These are phyloP conservation scores for Hypoxylon sp. DNA, from an alignment of 2,329 filamentous ascomycete species.

Conservation along the genomic window DNA sequence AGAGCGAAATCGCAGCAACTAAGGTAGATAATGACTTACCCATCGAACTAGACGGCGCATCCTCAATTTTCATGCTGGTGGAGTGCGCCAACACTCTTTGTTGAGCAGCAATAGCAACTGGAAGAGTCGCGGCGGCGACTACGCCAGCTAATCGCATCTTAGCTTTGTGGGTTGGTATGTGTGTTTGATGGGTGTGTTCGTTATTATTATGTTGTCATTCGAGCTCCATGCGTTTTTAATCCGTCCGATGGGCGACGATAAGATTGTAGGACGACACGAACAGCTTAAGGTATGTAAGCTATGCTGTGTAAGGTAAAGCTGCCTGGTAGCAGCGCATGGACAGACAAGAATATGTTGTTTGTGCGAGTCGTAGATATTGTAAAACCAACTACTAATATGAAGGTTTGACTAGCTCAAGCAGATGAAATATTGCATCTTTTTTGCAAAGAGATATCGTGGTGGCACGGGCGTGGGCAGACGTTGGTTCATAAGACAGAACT, in stretches of 20 bases:
- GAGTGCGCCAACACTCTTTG: constrained; percentile 35
- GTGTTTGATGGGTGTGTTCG: constrained; percentile 3
- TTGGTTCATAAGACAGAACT: not conserved
- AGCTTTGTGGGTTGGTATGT: constrained; percentile 5
- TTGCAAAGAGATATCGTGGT: constrained; percentile 7
- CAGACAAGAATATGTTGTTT: not conserved
- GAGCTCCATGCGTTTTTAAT: constrained; percentile 12
- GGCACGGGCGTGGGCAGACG: constrained; percentile 22
- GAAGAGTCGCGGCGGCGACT: constrained; percentile 28
- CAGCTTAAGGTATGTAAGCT: constrained; percentile 16
- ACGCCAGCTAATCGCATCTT: constrained; percentile 40
- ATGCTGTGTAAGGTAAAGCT: constrained; percentile 16
- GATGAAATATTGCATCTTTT: not conserved
- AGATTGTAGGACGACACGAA: not conserved
- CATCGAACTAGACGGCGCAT: constrained; percentile 32
- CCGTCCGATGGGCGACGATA: constrained; percentile 6
- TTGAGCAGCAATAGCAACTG: constrained; percentile 31
- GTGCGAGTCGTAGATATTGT: not conserved
- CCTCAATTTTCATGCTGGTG: constrained; percentile 32
- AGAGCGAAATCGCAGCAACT: not conserved
- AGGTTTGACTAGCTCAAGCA: constrained; percentile 12
- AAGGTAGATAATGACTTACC: constrained; percentile 18
- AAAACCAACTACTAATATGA: constrained; percentile 18
- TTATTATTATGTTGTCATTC: constrained; percentile 10
- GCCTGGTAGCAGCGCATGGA: constrained; percentile 30